These are phyloP conservation scores for Tricholoma saponaceum DNA, from an alignment of 768 basidiomycete species.

Conservation along the genomic window DNA sequence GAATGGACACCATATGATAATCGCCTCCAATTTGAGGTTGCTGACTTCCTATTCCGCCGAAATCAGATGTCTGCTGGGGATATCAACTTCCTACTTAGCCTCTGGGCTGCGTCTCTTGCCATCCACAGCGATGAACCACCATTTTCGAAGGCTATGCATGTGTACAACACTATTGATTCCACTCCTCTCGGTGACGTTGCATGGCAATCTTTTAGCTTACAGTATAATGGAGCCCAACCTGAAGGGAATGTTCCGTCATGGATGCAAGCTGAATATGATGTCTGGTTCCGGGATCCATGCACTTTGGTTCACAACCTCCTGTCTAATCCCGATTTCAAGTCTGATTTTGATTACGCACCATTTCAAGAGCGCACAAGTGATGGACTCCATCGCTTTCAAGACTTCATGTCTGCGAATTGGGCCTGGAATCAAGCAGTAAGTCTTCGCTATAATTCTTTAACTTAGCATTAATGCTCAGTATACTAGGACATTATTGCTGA, in stretches of 20 bases:
- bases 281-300: conserved; percentile 21
- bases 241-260: neutral
- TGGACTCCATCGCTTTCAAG: too few relatives aligned
- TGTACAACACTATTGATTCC: neutral
- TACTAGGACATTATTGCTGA: too few relatives aligned
- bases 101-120: conserved; percentile 3
- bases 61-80: too few relatives aligned
- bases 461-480: too few relatives aligned
- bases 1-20: too few relatives aligned
- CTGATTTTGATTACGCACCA: too few relatives aligned
- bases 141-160: too few relatives aligned
- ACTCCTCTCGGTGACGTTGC: neutral
- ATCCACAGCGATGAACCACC: neutral
- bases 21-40: conserved; percentile 1
- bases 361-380: too few relatives aligned
- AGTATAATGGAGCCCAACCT: neutral
- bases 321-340: neutral
- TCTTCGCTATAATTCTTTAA: too few relatives aligned
- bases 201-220: neutral
- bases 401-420: too few relatives aligned
- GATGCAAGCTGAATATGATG: conserved; percentile 10
- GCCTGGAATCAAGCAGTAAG: too few relatives aligned
- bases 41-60: conserved; percentile 14
- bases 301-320: neutral
- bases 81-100: too few relatives aligned